phyloP scores from a whole-genome alignment of 1,139 yeast species.

The Meyerozyma elateridarum region DNA sequence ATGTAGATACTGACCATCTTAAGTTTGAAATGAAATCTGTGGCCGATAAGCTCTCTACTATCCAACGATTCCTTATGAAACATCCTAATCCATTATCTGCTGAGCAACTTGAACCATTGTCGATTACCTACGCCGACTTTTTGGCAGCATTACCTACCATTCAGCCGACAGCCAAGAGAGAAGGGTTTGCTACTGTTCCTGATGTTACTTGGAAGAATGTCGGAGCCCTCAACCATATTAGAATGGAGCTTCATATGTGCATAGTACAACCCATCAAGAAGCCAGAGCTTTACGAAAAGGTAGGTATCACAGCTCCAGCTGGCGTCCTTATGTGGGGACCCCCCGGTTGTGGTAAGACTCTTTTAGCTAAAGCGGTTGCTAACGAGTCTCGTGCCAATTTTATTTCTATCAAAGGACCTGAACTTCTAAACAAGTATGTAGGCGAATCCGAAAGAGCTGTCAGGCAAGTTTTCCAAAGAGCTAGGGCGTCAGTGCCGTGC shows the following conservation, averaged over 20 bases:
- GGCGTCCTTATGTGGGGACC: slow-evolving; percentile 99
- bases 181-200: slow-evolving; percentile 98
- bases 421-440: slow-evolving; percentile 85
- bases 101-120: slow-evolving; percentile 68
- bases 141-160: slow-evolving; percentile 81
- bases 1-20: slow-evolving; percentile 28
- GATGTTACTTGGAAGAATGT: slow-evolving; percentile 95
- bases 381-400: slow-evolving; percentile 95
- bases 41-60: slow-evolving; percentile 51
- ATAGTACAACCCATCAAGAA: slow-evolving; percentile 93
- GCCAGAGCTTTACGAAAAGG: slow-evolving; percentile 84
- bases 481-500: slow-evolving; percentile 92
- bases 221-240: slow-evolving; percentile 76
- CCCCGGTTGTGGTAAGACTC: slow-evolving; percentile 97
- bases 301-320: slow-evolving; percentile 95
- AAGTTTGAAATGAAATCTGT: slow-evolving; percentile 30
- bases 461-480: slow-evolving; percentile 89
- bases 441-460: slow-evolving; percentile 97
- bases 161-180: slow-evolving; percentile 97
- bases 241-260: slow-evolving; percentile 94
- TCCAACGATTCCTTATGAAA: slow-evolving; percentile 63
- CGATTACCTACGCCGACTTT: slow-evolving; percentile 78
- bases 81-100: slow-evolving; percentile 79
- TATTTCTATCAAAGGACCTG: slow-evolving; percentile 94
- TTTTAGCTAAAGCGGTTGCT: slow-evolving; percentile 95